Base-by-base conservation (phyloP, 2,329 filamentous ascomycete genomes). In the Calycina herbarum region DNA sequence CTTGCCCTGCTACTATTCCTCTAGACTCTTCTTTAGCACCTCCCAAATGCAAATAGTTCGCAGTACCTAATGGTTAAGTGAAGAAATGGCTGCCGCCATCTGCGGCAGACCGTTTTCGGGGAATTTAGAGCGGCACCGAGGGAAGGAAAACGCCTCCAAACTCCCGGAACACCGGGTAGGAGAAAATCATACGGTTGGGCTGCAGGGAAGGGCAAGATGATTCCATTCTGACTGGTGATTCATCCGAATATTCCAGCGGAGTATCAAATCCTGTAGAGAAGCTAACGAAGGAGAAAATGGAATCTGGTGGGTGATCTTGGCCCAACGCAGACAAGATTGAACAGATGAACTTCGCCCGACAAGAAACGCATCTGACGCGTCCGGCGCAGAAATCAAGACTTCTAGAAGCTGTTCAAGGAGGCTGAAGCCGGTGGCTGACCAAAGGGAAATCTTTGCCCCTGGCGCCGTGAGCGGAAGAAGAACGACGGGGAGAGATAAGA, bases 111-210 rank as follows among this genome's bases (percentile, higher is more conserved):
- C 45, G 45, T 51, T 51, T 51, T 51, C 45, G 45, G 45, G 45
- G 7, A 51, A 11, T 51, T 51, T 11, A 11, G 13, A 38, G 35
- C 10, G 35, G 35, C 35, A 11, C 35, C 27, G 45, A 33, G 24
- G 15, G 8, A 3, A 7, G 20, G n/a, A 27, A 51, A 45, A 45
- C 42, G 17, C 29, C 33, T 31, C 31, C 57, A 11, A 42, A 6
- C 6, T 40, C 57, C 35, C 58, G 58, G 58, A 59, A 59, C 58
- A 15, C 58, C 58, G 58, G 58, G 40, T 24, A 40, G 5, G 57
- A 20, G 35, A n/a, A 38, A 58, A n/a, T 29, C 45, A 35, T 31
- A 24, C 45, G 45, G 45, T 24, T 24, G 45, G 20, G 45, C 45
- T 51, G 42, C 42, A n/a, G 15, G 42, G 27, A 29, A 7, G 15